Evolutionary conservation across 768 basidiomycete genomes (phyloP).

Genomic region (Tulasnella calospora): DNA sequence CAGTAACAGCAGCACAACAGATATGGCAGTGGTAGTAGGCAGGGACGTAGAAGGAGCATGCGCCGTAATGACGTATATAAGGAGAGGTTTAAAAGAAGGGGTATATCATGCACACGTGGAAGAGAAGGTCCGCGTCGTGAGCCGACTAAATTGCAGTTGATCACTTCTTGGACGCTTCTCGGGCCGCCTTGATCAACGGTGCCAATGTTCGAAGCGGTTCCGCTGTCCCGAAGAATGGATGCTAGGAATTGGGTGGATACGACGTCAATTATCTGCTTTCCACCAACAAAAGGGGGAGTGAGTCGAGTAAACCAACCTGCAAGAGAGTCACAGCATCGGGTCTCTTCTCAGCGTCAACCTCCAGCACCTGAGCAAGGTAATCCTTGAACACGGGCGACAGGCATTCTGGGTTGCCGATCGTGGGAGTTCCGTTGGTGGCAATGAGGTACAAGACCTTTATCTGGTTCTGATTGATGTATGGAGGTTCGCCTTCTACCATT

Average conservation of each 20-base stretch:
- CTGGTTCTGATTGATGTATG: constrained; percentile 94
- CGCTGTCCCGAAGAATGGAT: constrained; percentile 81
- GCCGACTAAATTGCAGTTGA: not conserved
- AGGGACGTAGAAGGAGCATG: not conserved
- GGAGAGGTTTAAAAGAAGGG: not conserved
- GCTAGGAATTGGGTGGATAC: constrained; percentile 42
- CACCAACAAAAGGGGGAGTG: not conserved
- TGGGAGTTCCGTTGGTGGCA: constrained; percentile 96
- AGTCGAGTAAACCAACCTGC: constrained; percentile 46
- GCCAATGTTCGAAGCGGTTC: constrained; percentile 83
- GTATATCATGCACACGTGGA: not conserved
- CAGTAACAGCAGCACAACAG: not conserved
- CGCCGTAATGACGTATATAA: not conserved
- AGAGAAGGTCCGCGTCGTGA: not conserved
- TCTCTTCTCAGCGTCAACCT: constrained; percentile 94
- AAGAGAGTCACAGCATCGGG: constrained; percentile 74
- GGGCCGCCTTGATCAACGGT: constrained; percentile 86
- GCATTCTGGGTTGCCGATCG: constrained; percentile 83
- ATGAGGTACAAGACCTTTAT: constrained; percentile 96
- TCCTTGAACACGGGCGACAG: constrained; percentile 77
- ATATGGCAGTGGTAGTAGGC: not conserved
- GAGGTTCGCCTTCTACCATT: constrained; percentile 98
- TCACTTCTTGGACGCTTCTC: constrained; percentile 45
- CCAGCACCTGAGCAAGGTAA: constrained; percentile 81
- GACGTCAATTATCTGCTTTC: no score